A percentile compares a stretch with the other conserved stretches of the same genome.
Conservation (phyloP, 139 green algal genomes). For the Chlorella sp. region DNA sequence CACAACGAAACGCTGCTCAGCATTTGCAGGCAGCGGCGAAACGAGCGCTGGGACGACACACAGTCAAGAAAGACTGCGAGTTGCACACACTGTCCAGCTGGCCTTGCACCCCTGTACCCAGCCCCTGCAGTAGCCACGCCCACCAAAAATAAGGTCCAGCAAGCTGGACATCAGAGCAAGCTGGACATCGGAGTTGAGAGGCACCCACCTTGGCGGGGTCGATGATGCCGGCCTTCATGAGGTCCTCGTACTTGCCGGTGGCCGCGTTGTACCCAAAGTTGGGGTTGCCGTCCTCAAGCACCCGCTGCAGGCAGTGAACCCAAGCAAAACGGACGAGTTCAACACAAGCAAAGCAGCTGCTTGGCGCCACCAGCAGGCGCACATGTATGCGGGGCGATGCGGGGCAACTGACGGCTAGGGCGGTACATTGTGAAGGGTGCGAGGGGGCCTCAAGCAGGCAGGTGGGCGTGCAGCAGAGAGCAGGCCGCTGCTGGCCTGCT, state of each 20-base stretch:
- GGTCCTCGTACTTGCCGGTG: slow-evolving; percentile 91
- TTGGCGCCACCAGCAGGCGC: neutral
- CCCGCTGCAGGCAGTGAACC: slow-evolving; percentile 64
- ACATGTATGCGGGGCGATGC: neutral
- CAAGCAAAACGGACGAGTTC: neutral
- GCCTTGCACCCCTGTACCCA: too few species aligned
- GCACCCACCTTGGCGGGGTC: slow-evolving; percentile 96
- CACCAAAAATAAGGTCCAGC: too few species aligned
- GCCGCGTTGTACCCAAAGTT: slow-evolving; percentile 99
- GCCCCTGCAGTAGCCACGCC: too few species aligned
- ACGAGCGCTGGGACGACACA: too few species aligned
- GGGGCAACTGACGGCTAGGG: neutral
- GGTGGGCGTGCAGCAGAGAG: too few species aligned
- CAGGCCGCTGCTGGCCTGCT: too few species aligned
- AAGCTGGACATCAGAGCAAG: too few species aligned
- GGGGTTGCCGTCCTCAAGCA: slow-evolving; percentile 96
- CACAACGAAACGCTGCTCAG: neutral
- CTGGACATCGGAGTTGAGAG: neutral
- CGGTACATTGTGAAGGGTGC: neutral
- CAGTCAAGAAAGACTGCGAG: too few species aligned
- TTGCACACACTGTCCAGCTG: too few species aligned
- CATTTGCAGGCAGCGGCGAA: too few species aligned
- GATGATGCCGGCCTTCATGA: slow-evolving; percentile 98
- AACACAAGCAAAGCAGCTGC: neutral
- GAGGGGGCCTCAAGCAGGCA: too few species aligned